Evolutionary conservation across 768 basidiomycete species (phyloP), one percentile per base, ranked within the genome.

Genomic region (Brasilioporus rufonigricans): DNA sequence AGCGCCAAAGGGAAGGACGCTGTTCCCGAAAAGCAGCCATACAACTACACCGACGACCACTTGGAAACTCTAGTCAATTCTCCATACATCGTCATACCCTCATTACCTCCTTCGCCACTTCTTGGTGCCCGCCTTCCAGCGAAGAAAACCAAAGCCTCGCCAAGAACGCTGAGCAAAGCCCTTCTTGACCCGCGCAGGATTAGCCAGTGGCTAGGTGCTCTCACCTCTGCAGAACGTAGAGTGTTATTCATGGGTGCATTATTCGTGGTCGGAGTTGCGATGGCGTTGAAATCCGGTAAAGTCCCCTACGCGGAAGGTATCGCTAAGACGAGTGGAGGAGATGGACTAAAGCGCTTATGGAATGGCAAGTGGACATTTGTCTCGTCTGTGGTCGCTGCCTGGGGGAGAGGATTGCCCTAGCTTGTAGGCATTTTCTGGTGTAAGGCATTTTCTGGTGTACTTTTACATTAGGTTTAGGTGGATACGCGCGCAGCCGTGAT

Each of bases 201-300:
- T 18, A 45, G 61, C 8, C 41, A 55, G 21, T 60, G 68, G 29
- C 39, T 73, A 5, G 59, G 62, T 23, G 56, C 65, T 18, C 65
- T 73, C 52, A 69, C 64, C 5, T 48, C 59, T 31, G 57, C 58
- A 11, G 71, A 71, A 26, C 65, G 70, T 24, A 61, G 68, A 31
- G 50, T 66, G 6, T 54, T 88, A 65, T 72, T 88, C 29, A 80
- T 83, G 18, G 84, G 87, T 23, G 86, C 86, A 21, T 79, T 89
- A 29, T 65, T 91, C 26, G 81, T 87, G 13, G 73, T 91, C 6
- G 86, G 86, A 13, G 80, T 89, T 21, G 88, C 87, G 10, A 74
- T 91, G 65, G 86, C 86, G 3, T 46, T 71, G 5, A 68, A 59
- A 50, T 55, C 59, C 4, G 35, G 49, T 16, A 66, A 32, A 33